These are phyloP conservation scores for Aspergillus conjunctus DNA, from an alignment of 495 filamentous ascomycete species.

Conservation along the genomic window DNA sequence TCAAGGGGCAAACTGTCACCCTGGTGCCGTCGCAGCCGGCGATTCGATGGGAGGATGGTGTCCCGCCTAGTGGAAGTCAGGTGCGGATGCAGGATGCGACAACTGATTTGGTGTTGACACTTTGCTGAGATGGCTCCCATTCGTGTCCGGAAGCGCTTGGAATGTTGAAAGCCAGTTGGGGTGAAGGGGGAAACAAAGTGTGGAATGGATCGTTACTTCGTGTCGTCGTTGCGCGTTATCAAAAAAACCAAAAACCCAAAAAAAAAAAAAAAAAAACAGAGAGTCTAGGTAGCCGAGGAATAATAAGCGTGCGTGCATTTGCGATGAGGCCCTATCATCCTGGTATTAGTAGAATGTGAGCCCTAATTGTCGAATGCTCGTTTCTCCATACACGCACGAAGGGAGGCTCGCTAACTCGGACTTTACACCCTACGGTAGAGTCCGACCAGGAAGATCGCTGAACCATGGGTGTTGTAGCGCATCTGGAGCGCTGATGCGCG, in stretches of 20 bases:
- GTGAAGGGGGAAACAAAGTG: too few relatives aligned
- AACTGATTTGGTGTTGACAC: conserved; percentile 38
- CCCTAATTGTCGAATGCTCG: too few relatives aligned
- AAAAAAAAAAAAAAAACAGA: too few relatives aligned
- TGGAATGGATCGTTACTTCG: too few relatives aligned
- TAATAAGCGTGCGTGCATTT: too few relatives aligned
- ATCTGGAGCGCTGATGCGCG: conserved; percentile 79
- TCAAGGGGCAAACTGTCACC: conserved; percentile 46
- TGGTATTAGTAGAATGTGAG: too few relatives aligned
- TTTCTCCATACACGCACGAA: neutral
- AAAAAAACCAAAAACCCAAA: too few relatives aligned
- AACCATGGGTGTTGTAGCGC: conserved; percentile 93
- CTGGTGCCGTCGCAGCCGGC: conserved; percentile 41
- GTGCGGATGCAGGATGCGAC: conserved; percentile 39
- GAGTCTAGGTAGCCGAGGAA: too few relatives aligned
- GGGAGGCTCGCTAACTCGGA: neutral
- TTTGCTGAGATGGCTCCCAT: conserved; percentile 27
- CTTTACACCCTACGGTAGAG: neutral
- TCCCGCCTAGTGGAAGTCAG: conserved; percentile 53
- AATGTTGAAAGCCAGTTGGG: too few relatives aligned
- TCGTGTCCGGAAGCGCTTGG: too few relatives aligned
- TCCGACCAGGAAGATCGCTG: conserved; percentile 41
- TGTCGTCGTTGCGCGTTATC: too few relatives aligned
- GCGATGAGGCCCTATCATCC: too few relatives aligned
- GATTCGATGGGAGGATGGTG: conserved; percentile 52